These are phyloP conservation scores for Boletus patriciae DNA, from an alignment of 768 basidiomycete species.

Conservation along the genomic window DNA sequence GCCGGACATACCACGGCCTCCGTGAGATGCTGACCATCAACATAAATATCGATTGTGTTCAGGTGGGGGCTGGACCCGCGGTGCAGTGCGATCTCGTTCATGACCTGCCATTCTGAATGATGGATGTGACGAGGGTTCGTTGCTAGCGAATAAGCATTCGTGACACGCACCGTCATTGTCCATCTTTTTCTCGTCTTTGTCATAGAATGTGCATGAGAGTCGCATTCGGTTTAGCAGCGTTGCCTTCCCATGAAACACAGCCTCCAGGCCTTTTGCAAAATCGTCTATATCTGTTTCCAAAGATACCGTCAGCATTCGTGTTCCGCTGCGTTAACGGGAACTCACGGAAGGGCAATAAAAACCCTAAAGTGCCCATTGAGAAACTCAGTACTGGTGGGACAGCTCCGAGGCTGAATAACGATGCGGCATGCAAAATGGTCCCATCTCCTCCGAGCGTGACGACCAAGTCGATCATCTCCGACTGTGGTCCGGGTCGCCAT, in stretches of 20 bases:
- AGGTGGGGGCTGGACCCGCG: slow-evolving; percentile 89
- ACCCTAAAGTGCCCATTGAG: slow-evolving; percentile 83
- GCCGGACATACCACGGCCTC: slow-evolving; percentile 80
- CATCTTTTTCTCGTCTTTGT: slow-evolving; percentile 57
- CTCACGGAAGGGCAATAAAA: slow-evolving; percentile 92
- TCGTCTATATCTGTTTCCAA: slow-evolving; percentile 75
- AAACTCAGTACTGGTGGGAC: slow-evolving; percentile 81
- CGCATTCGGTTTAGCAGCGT: slow-evolving; percentile 90
- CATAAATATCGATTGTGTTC: slow-evolving; percentile 90
- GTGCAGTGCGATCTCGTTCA: slow-evolving; percentile 95
- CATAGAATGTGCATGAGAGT: slow-evolving; percentile 75
- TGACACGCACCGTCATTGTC: slow-evolving; percentile 55
- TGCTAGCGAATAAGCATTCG: background rate
- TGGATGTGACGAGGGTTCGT: background rate
- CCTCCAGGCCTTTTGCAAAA: slow-evolving; percentile 75
- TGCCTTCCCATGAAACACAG: slow-evolving; percentile 75
- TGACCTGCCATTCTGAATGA: slow-evolving; percentile 83
- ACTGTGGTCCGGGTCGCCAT: slow-evolving; percentile 55
- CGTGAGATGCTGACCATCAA: slow-evolving; percentile 92
- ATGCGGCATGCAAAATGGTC: slow-evolving; percentile 91
- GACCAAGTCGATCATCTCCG: slow-evolving; percentile 77
- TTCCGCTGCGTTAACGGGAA: background rate
- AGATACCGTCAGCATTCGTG: slow-evolving; percentile 1
- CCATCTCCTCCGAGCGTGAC: slow-evolving; percentile 94
- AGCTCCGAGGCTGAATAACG: slow-evolving; percentile 84